Percentiles rank a stretch among this genome's conserved stretches.
phyloP scores from a whole-genome alignment of 148 eudicot genomes.

The Rhododendron mucronatum region DNA sequence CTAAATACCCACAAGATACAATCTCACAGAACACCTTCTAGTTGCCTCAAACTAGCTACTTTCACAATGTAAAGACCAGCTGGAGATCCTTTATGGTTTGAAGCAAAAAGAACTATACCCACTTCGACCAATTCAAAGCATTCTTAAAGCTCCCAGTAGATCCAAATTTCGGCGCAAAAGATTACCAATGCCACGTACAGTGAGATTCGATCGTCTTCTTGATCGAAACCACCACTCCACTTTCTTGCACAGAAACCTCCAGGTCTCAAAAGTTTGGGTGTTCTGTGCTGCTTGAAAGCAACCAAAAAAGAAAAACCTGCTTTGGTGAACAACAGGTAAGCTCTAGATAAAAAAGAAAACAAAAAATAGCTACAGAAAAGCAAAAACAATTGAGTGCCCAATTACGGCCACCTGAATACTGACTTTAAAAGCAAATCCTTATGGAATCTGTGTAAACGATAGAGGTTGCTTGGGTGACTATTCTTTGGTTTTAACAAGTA shows the following conservation, averaged over 20 bases:
- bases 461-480: neutral
- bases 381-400: neutral
- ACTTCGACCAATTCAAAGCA: neutral
- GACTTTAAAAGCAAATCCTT: neutral
- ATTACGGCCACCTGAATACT: neutral
- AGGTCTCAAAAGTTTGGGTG: neutral
- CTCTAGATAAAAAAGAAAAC: neutral
- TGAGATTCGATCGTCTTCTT: neutral
- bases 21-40: neutral
- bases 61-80: neutral
- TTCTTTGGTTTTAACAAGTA: neutral
- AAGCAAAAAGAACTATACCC: neutral
- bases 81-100: neutral
- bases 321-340: neutral
- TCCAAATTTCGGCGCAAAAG: slow-evolving; percentile 1
- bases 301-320: slow-evolving; percentile 4
- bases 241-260: neutral
- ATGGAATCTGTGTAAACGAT: neutral
- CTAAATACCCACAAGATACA: neutral
- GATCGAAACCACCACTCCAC: neutral
- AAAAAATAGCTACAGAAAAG: neutral
- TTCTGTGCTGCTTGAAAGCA: slow-evolving; percentile 3
- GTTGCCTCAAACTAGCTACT: neutral
- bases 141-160: neutral
- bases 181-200: neutral